These are phyloP conservation scores for Cutaneotrichosporon cutaneum DNA, from an alignment of 1,284 basidiomycete species.

Conservation along the genomic window DNA sequence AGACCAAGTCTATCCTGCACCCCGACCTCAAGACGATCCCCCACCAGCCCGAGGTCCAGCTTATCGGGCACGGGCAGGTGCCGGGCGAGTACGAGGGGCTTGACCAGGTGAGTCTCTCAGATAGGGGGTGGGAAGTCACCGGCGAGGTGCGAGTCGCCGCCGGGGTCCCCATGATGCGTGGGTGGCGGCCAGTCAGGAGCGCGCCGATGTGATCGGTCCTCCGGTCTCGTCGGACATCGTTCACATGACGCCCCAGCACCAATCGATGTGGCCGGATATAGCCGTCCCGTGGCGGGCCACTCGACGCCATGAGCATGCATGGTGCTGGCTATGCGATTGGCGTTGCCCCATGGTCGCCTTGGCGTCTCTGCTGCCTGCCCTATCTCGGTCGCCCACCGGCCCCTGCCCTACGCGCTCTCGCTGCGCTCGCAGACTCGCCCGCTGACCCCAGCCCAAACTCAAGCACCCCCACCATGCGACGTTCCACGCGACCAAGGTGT, in stretches of 20 bases:
- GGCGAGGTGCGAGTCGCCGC: neutral
- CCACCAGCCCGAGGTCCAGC: conserved; percentile 77
- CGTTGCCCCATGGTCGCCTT: too few relatives aligned
- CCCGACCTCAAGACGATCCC: conserved; percentile 85
- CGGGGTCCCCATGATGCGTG: neutral
- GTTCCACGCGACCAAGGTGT: conserved; percentile 82
- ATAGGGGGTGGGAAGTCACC: neutral
- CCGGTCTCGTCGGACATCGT: neutral
- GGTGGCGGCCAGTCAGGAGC: neutral
- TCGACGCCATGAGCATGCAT: too few relatives aligned
- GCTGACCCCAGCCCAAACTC: conserved; percentile 48
- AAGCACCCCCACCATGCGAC: conserved; percentile 81
- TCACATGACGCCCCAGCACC: conserved; percentile 6
- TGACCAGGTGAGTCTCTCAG: conserved; percentile 56
- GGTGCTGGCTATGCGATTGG: too few relatives aligned
- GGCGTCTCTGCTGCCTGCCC: neutral
- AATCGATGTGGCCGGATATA: neutral
- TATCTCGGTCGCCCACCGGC: neutral
- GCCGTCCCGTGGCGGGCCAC: neutral
- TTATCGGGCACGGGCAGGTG: conserved; percentile 76
- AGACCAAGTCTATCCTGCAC: conserved; percentile 72
- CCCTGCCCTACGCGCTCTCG: too few relatives aligned
- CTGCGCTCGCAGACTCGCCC: neutral
- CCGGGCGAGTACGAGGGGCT: conserved; percentile 71
- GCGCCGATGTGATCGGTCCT: neutral